Evolutionary conservation across 2,329 filamentous ascomycete genomes (phyloP).

Genomic region (Pseudogymnoascus sp.): DNA sequence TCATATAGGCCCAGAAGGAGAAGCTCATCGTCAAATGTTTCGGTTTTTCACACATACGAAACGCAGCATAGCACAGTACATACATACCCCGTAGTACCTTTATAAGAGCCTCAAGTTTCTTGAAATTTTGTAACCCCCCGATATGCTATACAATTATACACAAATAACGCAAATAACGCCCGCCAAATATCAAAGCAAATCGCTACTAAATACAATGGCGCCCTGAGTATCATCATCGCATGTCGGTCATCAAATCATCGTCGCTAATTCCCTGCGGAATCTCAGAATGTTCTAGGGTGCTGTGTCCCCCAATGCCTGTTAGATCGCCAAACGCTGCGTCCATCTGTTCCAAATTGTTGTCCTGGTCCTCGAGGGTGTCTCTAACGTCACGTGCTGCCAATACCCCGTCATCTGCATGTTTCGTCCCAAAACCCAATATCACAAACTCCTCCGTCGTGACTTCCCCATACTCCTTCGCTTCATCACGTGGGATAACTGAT

Average conservation of each 20-base stretch:
- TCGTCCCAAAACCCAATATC: neutral
- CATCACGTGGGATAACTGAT: neutral
- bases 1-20: constrained; percentile 83
- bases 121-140: neutral
- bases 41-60: neutral
- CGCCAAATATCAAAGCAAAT: neutral
- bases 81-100: neutral
- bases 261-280: constrained; percentile 7
- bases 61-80: neutral
- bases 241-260: constrained; percentile 7
- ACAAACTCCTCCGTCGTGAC: neutral
- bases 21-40: constrained; percentile 75
- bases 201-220: constrained; percentile 6
- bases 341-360: constrained; percentile 2
- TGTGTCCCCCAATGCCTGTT: constrained; percentile 1
- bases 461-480: neutral
- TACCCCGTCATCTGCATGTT: neutral
- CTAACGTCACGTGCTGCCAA: neutral
- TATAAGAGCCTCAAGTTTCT: neutral
- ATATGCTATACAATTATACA: constrained; percentile 7
- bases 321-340: neutral
- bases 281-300: constrained; percentile 1
- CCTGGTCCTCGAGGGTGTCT: neutral
- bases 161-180: neutral
- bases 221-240: neutral